phyloP scores from a whole-genome alignment of 2,329 filamentous ascomycete genomes.

The Lachnellula arida region DNA sequence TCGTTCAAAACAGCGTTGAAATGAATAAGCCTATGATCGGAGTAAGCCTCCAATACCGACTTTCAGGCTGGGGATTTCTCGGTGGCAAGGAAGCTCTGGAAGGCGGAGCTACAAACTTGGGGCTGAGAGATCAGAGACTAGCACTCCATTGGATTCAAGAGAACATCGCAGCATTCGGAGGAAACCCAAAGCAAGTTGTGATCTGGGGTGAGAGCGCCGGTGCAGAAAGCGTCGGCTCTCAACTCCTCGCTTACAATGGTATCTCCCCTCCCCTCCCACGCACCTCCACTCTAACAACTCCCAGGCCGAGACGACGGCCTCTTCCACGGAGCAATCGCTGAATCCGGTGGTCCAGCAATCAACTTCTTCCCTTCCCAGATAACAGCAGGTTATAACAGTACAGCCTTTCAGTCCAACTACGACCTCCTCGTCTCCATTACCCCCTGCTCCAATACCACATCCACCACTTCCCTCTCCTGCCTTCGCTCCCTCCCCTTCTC shows the following conservation, averaged over 20 bases:
- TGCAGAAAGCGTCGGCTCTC: constrained; percentile 19
- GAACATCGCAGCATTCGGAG: constrained; percentile 39
- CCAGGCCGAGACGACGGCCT: constrained; percentile 48
- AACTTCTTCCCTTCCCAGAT: constrained; percentile 6
- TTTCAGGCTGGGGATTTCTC: constrained; percentile 44
- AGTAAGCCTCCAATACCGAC: constrained; percentile 42
- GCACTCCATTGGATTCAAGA: constrained; percentile 41
- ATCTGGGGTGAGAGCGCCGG: constrained; percentile 41
- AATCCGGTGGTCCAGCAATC: constrained; percentile 36
- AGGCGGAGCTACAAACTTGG: constrained; percentile 41
- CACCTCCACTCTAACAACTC: not conserved
- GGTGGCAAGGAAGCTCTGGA: constrained; percentile 35
- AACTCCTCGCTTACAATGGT: constrained; percentile 42
- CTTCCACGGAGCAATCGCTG: constrained; percentile 45
- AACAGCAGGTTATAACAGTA: constrained; percentile 13
- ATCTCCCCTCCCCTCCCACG: not conserved
- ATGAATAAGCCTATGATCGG: constrained; percentile 43
- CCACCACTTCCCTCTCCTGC: constrained; percentile 21
- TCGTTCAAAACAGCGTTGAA: constrained; percentile 34
- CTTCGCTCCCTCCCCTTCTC: constrained; percentile 28
- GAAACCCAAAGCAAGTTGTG: constrained; percentile 42
- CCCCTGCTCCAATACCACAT: constrained; percentile 18
- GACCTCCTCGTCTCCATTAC: constrained; percentile 34
- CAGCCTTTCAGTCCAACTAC: constrained; percentile 23
- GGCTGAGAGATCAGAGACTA: constrained; percentile 40